Conservation (phyloP, 768 basidiomycete species). For the Pisolithus tinctorius region DNA sequence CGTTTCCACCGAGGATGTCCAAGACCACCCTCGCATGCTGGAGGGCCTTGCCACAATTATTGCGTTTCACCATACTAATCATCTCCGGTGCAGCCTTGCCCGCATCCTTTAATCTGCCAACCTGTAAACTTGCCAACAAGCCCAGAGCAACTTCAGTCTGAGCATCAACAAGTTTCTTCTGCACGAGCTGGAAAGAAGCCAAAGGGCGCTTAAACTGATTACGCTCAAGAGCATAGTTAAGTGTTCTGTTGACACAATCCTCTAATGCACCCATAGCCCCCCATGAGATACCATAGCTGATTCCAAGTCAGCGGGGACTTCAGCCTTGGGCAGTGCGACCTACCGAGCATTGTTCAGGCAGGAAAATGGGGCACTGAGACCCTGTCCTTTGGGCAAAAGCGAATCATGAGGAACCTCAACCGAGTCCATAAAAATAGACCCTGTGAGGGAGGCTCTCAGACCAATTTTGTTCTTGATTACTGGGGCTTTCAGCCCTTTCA, state of each 20-base stretch:
- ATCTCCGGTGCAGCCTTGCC: constrained; percentile 78
- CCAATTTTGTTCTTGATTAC: constrained; percentile 92
- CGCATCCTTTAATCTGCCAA: constrained; percentile 81
- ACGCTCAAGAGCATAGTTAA: constrained; percentile 82
- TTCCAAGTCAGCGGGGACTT: not conserved
- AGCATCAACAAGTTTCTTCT: constrained; percentile 95
- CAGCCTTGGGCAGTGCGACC: not conserved
- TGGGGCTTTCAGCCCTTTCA: constrained; percentile 76
- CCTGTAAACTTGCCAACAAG: constrained; percentile 66
- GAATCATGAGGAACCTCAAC: constrained; percentile 71
- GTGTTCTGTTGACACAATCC: constrained; percentile 74
- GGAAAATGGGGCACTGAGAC: constrained; percentile 81
- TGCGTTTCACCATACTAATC: constrained; percentile 91
- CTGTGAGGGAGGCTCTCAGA: constrained; percentile 76
- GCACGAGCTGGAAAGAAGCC: constrained; percentile 94
- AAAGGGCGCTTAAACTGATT: constrained; percentile 86
- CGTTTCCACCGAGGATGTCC: constrained; percentile 94
- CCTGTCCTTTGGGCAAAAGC: constrained; percentile 70
- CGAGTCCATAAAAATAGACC: constrained; percentile 88
- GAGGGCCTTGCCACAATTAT: constrained; percentile 92
- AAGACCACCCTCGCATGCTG: constrained; percentile 73
- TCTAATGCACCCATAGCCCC: constrained; percentile 95
- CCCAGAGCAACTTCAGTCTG: constrained; percentile 82
- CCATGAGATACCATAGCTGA: constrained; percentile 84
- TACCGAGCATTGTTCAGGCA: constrained; percentile 87